Evolutionary conservation across 2,329 filamentous ascomycete genomes (phyloP), one percentile per base, ranked within the genome.

Genomic region (Fusarium udum): DNA sequence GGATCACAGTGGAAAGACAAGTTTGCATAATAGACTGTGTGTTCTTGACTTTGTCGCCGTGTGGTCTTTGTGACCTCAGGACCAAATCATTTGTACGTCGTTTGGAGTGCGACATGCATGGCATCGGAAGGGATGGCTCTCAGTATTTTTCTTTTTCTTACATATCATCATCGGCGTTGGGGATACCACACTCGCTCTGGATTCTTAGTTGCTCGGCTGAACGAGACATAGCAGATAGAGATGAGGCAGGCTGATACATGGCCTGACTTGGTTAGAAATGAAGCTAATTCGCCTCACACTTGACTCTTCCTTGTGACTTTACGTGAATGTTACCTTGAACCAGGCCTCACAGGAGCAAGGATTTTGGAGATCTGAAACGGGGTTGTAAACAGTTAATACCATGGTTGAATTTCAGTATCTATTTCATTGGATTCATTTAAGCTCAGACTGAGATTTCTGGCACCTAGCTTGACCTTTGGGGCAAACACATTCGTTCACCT

Each of bases 231-330:
- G 43, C 61, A 75, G 63, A 77, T 75, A 75, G 72, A 75, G 59
- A 48, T 46, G 64, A 71, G 67, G 67, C 56, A 69, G 72, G 67
- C 64, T 48, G 53, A 36, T 57, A 22, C 48, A 58, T 45, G 45
- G 71, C 49, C 64, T 70, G 49, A 49, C 71, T 53, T 75, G 49
- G 61, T 73, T 71, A 71, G 75, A 75, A 55, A 78, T 72, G n/a
- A 85, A 87, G 73, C 85, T 87, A 73, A 77, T 79, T 64, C 57
- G 69, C 71, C 66, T 70, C 61, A 48, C 55, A 61, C 39, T 58
- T 55, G 37, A 32, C 53, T 55, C 6, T 48, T 24, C 52, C 37
- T 22, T 11, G 24, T 52, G 45, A 42, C 14, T 28, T n/a, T 10
- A 16, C 18, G 15, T 40, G 20, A 55, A n/a, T 45, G n/a, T 26